Base-by-base conservation (phyloP, 768 basidiomycete genomes). In the Serpula lacrymans region DNA sequence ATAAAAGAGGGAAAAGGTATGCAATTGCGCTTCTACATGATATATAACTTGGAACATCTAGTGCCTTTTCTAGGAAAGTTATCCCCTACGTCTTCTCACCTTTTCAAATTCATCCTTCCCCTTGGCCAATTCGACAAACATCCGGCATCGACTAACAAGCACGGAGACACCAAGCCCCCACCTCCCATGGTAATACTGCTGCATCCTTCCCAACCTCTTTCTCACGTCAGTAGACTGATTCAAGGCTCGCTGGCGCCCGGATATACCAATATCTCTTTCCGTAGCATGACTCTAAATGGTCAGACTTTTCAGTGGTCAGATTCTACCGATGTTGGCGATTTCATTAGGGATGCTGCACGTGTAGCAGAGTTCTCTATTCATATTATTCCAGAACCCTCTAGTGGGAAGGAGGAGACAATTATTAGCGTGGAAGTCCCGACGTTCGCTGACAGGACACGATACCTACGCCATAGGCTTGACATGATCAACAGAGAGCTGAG, bases 151-250 rank as follows among this genome's bases (percentile, higher is more conserved):
- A 37, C 20, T 13, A 39, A 29, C 39, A 31, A 33, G 30, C 43
- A 33, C 31, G 39, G 17, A 35, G 41, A 46, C 45, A 30, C 51
- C 39, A 33, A 45, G 25, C 48, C 22, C 3, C 48, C 51, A 2
- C 62, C 60, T 29, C 80, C 54, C 51, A 75, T 49, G 7, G 77
- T 83, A 4, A 74, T 84, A 45, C 72, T 85, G 5, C 67, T 85
- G 0, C 83, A 84, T 45, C 82, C 82, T 4, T 75, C 78, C 1
- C 83, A 85, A 48, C 83, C 82, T 0, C 71, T 85, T 5, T 80
- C 78, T 1, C 82, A 87, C 52, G 67, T 81, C 34, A 67, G 72
- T 35, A 64, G 74, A 10, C 72, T 84, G 28, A 80, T 85, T 18
- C 58, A 68, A 4, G 68, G 74, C 6, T 67, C 69, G 11, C 51